Percentiles rank a stretch among this genome's conserved stretches.
These are phyloP conservation scores for Fusarium metavorans DNA, from an alignment of 2,329 filamentous ascomycete genomes.

Conservation along the genomic window DNA sequence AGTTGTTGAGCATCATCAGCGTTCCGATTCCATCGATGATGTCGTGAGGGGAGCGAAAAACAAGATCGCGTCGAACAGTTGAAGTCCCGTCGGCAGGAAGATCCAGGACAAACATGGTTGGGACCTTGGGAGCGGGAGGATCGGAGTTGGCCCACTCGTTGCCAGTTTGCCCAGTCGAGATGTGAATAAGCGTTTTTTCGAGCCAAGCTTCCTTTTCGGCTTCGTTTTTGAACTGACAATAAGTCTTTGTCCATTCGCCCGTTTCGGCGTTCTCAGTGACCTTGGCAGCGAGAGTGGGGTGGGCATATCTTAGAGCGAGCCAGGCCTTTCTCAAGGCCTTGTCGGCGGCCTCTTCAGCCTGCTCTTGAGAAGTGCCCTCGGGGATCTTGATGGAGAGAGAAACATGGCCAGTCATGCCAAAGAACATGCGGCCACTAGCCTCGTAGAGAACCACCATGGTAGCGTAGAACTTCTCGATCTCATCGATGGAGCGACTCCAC, in stretches of 20 bases:
- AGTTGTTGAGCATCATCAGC: conserved; percentile 50
- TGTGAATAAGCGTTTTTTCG: conserved; percentile 43
- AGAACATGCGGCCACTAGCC: conserved; percentile 54
- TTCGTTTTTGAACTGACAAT: not conserved
- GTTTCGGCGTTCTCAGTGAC: conserved; percentile 31
- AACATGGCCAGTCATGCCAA: conserved; percentile 56
- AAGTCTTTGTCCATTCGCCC: conserved; percentile 46
- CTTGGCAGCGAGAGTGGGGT: conserved; percentile 50
- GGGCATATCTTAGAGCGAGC: conserved; percentile 48
- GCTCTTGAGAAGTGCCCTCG: not conserved
- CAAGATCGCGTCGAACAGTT: conserved; percentile 43
- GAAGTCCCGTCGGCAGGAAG: not conserved
- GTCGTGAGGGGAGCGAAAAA: conserved; percentile 54
- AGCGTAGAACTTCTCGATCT: conserved; percentile 56
- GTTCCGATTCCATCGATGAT: conserved; percentile 56
- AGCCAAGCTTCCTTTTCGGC: conserved; percentile 43
- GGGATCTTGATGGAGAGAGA: conserved; percentile 40
- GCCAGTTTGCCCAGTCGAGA: conserved; percentile 43
- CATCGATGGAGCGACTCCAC: conserved; percentile 54
- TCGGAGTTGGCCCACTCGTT: conserved; percentile 46
- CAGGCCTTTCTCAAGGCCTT: conserved; percentile 50
- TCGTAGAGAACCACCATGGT: conserved; percentile 50
- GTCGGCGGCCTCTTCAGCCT: conserved; percentile 35
- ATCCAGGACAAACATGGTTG: conserved; percentile 50
- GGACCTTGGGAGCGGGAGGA: conserved; percentile 47